These are phyloP conservation scores for Barnettozyma pratensis DNA, from an alignment of 805 yeast genomes.

Conservation along the genomic window DNA sequence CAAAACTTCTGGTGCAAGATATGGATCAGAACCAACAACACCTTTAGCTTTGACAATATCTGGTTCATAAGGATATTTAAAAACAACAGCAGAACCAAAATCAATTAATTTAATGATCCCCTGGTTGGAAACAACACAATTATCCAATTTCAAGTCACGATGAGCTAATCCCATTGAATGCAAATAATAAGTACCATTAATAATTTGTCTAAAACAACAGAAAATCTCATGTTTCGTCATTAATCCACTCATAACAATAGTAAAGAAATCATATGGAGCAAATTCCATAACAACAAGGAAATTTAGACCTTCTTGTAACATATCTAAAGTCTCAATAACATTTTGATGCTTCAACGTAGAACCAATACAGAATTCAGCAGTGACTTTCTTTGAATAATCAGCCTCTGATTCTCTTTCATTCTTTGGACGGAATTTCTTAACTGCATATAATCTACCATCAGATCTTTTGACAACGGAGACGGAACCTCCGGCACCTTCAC, in stretches of 20 bases:
- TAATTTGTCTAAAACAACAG: conserved; percentile 81
- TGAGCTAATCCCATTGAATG: conserved; percentile 87
- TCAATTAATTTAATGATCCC: conserved; percentile 87
- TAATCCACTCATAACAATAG: conserved; percentile 84
- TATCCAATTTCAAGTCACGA: conserved; percentile 87
- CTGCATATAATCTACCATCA: conserved; percentile 68
- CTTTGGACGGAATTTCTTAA: conserved; percentile 76
- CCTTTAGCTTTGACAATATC: conserved; percentile 69
- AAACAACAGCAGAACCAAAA: conserved; percentile 88
- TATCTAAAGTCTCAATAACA: conserved; percentile 74
- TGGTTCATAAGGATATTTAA: conserved; percentile 57
- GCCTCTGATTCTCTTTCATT: conserved; percentile 54
- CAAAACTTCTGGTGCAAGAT: conserved; percentile 89
- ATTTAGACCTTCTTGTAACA: conserved; percentile 59
- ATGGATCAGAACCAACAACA: conserved; percentile 94
- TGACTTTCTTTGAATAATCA: conserved; percentile 73
- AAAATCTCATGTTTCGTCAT: conserved; percentile 65
- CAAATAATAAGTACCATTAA: conserved; percentile 67
- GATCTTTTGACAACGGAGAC: conserved; percentile 71
- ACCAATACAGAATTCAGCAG: conserved; percentile 79
- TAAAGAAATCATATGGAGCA: conserved; percentile 87
- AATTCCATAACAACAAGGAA: conserved; percentile 87
- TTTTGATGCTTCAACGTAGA: conserved; percentile 74
- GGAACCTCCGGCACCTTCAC: conserved; percentile 94
- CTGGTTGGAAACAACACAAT: conserved; percentile 72